Evolutionary conservation across 352 stramenopile genomes (phyloP).

Genomic region (Aphanomyces cochlioides): DNA sequence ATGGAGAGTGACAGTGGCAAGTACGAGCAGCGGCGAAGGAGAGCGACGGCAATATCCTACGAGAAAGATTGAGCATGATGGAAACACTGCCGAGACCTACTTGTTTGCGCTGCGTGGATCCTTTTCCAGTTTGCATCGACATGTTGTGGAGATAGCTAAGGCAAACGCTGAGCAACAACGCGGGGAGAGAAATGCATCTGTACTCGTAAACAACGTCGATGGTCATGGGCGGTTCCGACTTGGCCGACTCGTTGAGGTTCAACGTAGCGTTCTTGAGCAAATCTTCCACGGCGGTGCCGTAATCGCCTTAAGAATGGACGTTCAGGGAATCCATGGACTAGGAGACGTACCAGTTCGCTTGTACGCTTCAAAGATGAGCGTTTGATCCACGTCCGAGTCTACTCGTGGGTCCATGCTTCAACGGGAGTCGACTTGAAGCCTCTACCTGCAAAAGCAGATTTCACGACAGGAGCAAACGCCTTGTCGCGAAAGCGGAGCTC

Average conservation of each 20-base stretch:
- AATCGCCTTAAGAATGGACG: constrained; percentile 37
- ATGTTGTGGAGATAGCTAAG: constrained; percentile 48
- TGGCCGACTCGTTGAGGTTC: background rate
- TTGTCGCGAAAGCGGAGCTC: constrained; percentile 70
- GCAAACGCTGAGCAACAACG: background rate
- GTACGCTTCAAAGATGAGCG: constrained; percentile 17
- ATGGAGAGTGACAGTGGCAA: background rate
- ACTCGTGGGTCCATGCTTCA: constrained; percentile 38
- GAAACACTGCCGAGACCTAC: background rate
- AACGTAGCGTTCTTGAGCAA: constrained; percentile 38
- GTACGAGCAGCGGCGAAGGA: constrained; percentile 49
- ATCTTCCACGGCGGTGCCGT: constrained; percentile 47
- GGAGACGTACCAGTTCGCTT: constrained; percentile 2
- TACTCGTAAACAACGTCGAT: constrained; percentile 49
- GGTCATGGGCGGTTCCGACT: constrained; percentile 29
- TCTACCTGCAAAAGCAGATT: constrained; percentile 19
- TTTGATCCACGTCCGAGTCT: constrained; percentile 16
- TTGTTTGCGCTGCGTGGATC: constrained; percentile 57
- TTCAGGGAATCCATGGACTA: constrained; percentile 27
- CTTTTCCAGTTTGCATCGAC: constrained; percentile 51
- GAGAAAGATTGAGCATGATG: background rate
- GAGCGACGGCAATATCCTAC: constrained; percentile 44
- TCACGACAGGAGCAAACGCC: constrained; percentile 54
- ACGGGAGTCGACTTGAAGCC: background rate
- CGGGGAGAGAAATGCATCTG: too few species aligned